These are phyloP conservation scores for Neonectria hederae DNA, from an alignment of 2,329 filamentous ascomycete genomes.

Conservation along the genomic window DNA sequence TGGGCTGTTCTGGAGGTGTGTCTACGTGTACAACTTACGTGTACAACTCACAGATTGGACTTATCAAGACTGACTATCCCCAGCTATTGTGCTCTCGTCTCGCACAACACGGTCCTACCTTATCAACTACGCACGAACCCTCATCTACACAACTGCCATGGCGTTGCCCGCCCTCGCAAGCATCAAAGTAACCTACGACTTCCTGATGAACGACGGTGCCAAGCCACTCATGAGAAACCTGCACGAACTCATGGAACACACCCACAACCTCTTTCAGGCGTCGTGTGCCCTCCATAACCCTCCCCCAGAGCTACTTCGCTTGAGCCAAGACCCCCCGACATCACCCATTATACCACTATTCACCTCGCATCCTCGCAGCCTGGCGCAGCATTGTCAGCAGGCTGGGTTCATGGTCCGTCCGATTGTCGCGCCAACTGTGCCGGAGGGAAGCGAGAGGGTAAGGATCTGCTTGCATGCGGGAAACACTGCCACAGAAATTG, in stretches of 20 bases:
- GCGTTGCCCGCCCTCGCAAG: constrained; percentile 68
- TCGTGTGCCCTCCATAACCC: constrained; percentile 42
- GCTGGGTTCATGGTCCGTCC: constrained; percentile 69
- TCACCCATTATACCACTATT: constrained; percentile 74
- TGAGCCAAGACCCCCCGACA: constrained; percentile 50
- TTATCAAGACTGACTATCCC: not conserved
- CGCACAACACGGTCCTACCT: constrained; percentile 68
- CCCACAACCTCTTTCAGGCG: constrained; percentile 57
- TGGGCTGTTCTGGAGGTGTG: constrained; percentile 75
- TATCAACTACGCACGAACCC: constrained; percentile 78
- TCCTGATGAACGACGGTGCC: constrained; percentile 61
- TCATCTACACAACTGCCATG: constrained; percentile 80
- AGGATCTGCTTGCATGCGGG: constrained; percentile 74
- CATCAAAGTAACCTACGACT: constrained; percentile 66
- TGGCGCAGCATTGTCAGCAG: constrained; percentile 69
- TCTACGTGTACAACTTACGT: constrained; percentile 10
- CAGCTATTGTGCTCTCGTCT: constrained; percentile 69
- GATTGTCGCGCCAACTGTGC: constrained; percentile 75
- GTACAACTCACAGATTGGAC: accelerated
- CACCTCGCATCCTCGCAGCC: constrained; percentile 63
- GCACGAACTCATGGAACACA: constrained; percentile 47
- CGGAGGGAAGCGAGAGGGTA: constrained; percentile 69
- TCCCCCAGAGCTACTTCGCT: constrained; percentile 44
- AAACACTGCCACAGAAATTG: constrained; percentile 67
- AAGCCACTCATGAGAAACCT: constrained; percentile 47